Conservation (phyloP, 768 basidiomycete species). For the Clitopilus passeckerianus region DNA sequence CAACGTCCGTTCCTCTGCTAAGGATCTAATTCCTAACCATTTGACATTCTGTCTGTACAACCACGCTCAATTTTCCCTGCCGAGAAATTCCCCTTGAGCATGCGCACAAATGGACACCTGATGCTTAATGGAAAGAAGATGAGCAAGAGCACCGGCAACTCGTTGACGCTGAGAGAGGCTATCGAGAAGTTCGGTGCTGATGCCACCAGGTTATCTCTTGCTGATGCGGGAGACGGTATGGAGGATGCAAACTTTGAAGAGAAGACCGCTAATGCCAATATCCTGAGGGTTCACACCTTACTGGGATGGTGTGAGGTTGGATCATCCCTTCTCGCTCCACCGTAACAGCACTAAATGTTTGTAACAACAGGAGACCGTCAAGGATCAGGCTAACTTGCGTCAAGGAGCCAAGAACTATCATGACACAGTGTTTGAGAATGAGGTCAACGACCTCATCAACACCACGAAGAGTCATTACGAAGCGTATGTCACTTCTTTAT, state of each 20-base stretch:
- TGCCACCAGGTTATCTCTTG: conserved; percentile 85
- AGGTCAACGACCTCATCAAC: conserved; percentile 83
- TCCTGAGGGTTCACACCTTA: conserved; percentile 87
- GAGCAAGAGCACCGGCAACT: conserved; percentile 96
- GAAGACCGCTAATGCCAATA: conserved; percentile 95
- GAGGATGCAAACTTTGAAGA: conserved; percentile 99
- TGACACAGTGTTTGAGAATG: conserved; percentile 87
- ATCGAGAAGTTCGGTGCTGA: conserved; percentile 97
- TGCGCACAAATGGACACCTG: conserved; percentile 95
- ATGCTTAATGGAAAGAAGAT: conserved; percentile 99
- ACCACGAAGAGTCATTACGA: conserved; percentile 79
- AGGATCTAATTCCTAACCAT: conserved; percentile 95
- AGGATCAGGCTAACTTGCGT: conserved; percentile 66
- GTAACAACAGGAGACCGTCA: conserved; percentile 65
- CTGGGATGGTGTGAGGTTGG: conserved; percentile 87
- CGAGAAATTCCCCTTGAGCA: conserved; percentile 85
- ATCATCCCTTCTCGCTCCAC: background rate
- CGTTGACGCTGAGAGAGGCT: conserved; percentile 82
- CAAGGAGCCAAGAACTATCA: conserved; percentile 76
- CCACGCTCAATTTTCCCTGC: conserved; percentile 91
- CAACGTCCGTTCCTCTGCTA: conserved; percentile 96
- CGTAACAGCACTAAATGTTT: conserved; percentile 6
- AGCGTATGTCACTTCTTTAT: conserved; percentile 37
- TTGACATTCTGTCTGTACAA: conserved; percentile 92
- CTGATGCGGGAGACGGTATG: conserved; percentile 95